Evolutionary conservation across 495 filamentous ascomycete species (phyloP), one percentile per base, ranked within the genome.

Genomic region (Xylaria intraflava): DNA sequence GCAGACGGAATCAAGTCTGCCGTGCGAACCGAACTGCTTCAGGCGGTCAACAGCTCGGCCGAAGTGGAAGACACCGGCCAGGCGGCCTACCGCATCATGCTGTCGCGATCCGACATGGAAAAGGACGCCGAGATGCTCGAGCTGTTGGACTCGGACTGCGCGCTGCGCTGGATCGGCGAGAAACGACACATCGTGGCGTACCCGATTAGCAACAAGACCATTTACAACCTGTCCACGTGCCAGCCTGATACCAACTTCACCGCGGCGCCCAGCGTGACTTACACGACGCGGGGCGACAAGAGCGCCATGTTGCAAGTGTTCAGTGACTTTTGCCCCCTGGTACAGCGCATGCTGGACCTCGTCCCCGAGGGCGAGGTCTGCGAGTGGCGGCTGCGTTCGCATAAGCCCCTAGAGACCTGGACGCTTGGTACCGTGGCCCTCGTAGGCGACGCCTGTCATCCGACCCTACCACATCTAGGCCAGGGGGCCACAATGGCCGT

Each of bases 401-500:
- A 90, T 69, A 78, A 78, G 42, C 80, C 82, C 0, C 72, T 92
- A 20, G 78, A 81, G 0, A 88, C 78, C 20, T 90, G 87, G 87
- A 73, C 87, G 2, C 73, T 81, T 51, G 81, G 82, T 3, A 72
- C 64, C 41, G 78, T 80, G n/a, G 85, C 85, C 17, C 80, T 91
- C 2, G 69, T 91, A 16, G 87, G 88, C 38, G 88, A 91, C 65
- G 84, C 88, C 3, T 89, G 86, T 67, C 85, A 90, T 65, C 84
- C 86, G 3, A 90, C 86, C 24, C 78, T 90, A 24, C 87, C 87
- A 24, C 86, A 90, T 55, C 69, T 88, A 12, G 81, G 78, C 27
- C 88, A 91, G 73, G 87, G 87, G n/a, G 87, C 86, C 24, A 88
- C 87, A n/a, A 86, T 89, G 74, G 87, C 86, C 24, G 86, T 91